Base-by-base conservation (phyloP, 495 filamentous ascomycete genomes). In the Penicillium canescens region DNA sequence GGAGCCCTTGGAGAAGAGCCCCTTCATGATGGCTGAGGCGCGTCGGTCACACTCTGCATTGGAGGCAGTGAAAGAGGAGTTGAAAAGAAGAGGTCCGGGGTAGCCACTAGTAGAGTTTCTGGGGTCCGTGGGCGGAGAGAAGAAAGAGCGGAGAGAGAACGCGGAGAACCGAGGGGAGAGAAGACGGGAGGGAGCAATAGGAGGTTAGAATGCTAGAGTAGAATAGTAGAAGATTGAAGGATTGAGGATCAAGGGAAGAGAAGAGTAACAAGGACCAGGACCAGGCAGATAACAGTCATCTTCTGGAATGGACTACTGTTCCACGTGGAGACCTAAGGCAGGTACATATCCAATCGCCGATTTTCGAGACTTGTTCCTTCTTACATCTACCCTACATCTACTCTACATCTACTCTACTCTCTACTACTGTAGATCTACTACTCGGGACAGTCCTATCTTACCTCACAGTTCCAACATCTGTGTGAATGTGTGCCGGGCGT, bases 1-100 rank as follows among this genome's bases (percentile, higher is more conserved):
- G 50, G 71, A 63, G 62, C 67, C 68, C 58, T 65, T 74, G 49
- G 66, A 51, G 56, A 78, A 78, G 52, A 75, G 66, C 66, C 70
- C 73, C 73, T 75, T 78, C 49, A 61, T 74, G 62, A 61, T 66
- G 52, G 62, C 60, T 62, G 54, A 55, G 52, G 28, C 28, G 57
- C 39, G 43, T 44, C 41, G 58, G 57, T 55, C 49, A 60, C 54
- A 57, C 61, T 57, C 58, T 57, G 71, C 73, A 76, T 74, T 61
- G 63, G 40, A 37, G 24, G 39, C 20, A 40, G 18, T 18, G 18
- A 18, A 52, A 50, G 59, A 52, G 26, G 56, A 46, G 50, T 56
- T 56, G 61, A 58, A 45, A 52, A 11, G 8, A 43, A 41, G 42
- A 39, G 24, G 45, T 36, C 41, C 35, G 42, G 47, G 34, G 41